phyloP scores from a whole-genome alignment of 2,329 filamentous ascomycete genomes.

The Beauveria caledonica region DNA sequence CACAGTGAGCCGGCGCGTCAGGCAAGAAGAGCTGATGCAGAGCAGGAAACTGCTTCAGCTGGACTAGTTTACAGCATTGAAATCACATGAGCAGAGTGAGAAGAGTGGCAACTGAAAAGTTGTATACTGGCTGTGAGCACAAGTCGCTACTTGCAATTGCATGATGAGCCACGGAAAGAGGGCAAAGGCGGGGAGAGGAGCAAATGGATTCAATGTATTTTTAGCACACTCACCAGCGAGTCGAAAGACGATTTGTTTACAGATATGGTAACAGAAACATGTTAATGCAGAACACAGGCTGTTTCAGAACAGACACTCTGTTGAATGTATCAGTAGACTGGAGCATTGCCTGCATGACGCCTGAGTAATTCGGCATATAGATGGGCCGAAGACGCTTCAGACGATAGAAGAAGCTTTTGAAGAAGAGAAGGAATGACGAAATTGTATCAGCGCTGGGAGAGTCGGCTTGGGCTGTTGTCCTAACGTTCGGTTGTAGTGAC shows the following conservation, averaged over 20 bases:
- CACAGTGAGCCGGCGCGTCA: background rate
- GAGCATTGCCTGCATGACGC: too few species aligned
- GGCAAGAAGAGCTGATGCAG: background rate
- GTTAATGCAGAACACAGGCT: background rate
- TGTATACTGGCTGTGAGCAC: background rate
- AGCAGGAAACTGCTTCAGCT: background rate
- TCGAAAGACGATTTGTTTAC: background rate
- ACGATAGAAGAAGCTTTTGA: too few species aligned
- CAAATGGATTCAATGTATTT: background rate
- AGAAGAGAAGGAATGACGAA: too few species aligned
- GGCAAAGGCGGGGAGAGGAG: background rate
- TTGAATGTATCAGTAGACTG: background rate
- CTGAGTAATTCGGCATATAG: too few species aligned
- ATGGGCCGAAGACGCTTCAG: too few species aligned
- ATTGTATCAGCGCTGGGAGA: too few species aligned
- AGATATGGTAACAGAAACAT: background rate
- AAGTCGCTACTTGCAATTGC: background rate
- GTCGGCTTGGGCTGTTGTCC: too few species aligned
- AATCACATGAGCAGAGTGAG: background rate
- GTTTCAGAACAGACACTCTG: background rate
- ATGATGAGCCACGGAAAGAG: background rate
- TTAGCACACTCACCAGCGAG: background rate
- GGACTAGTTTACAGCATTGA: background rate
- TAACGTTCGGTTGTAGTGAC: too few species aligned
- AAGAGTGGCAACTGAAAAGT: background rate